These are phyloP conservation scores for Peronospora tabacina DNA, from an alignment of 352 stramenopile genomes.

Conservation along the genomic window DNA sequence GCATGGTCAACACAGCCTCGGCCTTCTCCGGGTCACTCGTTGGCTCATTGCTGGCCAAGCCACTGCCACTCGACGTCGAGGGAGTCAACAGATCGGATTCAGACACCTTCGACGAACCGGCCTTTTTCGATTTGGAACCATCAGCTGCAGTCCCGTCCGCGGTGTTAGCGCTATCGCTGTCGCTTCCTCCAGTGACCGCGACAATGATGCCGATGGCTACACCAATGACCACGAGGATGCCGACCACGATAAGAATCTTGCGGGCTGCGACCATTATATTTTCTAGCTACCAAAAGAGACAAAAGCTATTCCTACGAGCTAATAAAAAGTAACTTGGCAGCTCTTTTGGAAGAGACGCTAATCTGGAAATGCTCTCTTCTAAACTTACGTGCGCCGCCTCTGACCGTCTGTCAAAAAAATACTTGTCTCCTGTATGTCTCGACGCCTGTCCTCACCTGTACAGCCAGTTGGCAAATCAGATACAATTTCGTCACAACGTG, in stretches of 20 bases:
- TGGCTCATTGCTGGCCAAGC: slow-evolving; percentile 34
- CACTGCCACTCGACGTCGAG: slow-evolving; percentile 23
- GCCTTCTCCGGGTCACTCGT: slow-evolving; percentile 52
- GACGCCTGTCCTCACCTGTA: slow-evolving; percentile 11
- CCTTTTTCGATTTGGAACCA: slow-evolving; percentile 10
- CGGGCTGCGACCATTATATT: slow-evolving; percentile 27
- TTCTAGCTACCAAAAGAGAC: slow-evolving; percentile 21
- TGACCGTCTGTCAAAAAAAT: slow-evolving; percentile 1
- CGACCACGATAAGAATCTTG: slow-evolving; percentile 64
- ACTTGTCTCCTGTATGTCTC: slow-evolving; percentile 17
- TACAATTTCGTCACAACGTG: too few relatives aligned
- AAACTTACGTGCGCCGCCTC: slow-evolving; percentile 6
- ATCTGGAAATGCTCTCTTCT: slow-evolving; percentile 28
- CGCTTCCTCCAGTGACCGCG: slow-evolving; percentile 35
- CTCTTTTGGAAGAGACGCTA: slow-evolving; percentile 7
- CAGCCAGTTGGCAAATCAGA: not conserved
- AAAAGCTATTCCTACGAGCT: not conserved
- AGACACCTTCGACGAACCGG: slow-evolving; percentile 28
- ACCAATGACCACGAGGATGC: slow-evolving; percentile 62
- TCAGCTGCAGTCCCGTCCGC: slow-evolving; percentile 16
- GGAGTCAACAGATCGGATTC: slow-evolving; percentile 42
- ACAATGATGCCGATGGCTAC: slow-evolving; percentile 58
- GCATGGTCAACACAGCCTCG: slow-evolving; percentile 57
- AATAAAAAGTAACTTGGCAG: too few relatives aligned
- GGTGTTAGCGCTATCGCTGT: slow-evolving; percentile 25